Percentiles rank a stretch among this genome's conserved stretches.
Evolutionary conservation across 148 eudicot genomes (phyloP).

Genomic region (Suaeda aralocaspica): DNA sequence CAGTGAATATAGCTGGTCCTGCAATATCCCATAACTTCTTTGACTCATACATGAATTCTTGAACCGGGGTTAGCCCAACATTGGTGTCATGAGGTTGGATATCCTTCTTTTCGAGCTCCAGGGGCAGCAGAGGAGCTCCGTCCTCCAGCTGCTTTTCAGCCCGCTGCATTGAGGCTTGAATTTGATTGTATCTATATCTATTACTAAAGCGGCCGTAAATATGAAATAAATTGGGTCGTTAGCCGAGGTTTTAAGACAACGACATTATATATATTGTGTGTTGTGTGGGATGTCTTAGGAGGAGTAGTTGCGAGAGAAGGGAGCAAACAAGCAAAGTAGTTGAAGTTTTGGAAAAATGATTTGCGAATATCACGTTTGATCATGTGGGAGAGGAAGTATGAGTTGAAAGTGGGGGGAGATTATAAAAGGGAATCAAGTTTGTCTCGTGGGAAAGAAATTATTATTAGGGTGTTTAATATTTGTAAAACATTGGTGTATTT

Average conservation of each 20-base stretch:
- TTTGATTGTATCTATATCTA: too few relatives aligned
- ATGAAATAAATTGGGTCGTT: too few relatives aligned
- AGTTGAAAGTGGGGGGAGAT: neutral
- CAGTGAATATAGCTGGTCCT: constrained; percentile 50
- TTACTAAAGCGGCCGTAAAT: too few relatives aligned
- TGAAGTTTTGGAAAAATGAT: neutral
- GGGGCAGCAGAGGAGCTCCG: constrained; percentile 22
- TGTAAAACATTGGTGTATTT: too few relatives aligned
- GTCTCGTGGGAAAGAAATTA: too few relatives aligned
- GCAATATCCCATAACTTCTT: constrained; percentile 47
- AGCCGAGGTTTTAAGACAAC: too few relatives aligned
- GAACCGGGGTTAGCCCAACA: neutral
- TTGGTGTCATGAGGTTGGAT: neutral
- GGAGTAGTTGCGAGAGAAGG: neutral
- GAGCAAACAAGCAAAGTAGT: neutral
- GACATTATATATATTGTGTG: too few relatives aligned
- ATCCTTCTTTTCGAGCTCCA: constrained; percentile 1
- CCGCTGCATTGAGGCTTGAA: neutral
- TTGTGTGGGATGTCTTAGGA: too few relatives aligned
- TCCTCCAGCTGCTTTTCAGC: constrained; percentile 11
- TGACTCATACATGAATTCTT: constrained; percentile 38
- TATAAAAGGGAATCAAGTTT: neutral
- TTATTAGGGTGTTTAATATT: too few relatives aligned
- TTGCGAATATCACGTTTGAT: constrained; percentile 1
- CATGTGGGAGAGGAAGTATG: neutral